Evolutionary conservation across 1,284 basidiomycete genomes (phyloP), one percentile per base, ranked within the genome.

Genomic region (Athelia sp.): DNA sequence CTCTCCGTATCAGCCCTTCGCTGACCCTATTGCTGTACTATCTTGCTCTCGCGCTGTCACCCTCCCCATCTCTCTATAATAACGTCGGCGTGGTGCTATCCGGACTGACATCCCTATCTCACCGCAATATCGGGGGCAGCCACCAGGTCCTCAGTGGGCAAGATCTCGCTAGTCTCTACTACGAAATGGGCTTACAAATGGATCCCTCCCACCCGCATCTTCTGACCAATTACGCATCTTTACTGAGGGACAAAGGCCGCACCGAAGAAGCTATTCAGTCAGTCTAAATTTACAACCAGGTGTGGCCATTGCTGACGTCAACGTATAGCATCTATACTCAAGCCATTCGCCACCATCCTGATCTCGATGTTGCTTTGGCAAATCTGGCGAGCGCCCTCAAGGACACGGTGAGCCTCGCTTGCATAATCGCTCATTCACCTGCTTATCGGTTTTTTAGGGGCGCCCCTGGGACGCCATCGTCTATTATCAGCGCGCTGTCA

Each of bases 361-460:
- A 75, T 55, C 78, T 78, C 50, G 81, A 81, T 48, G 75, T 83
- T 45, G 81, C 81, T 0, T 65, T 83, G 10, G 79, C 80, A 17
- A 82, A 84, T 52, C 67, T 82, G 54, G 81, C 74, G n/a, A 83
- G 81, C 58, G 77, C 78, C 0, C 63, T 83, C 58, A 77, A 77
- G 55, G 77, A 79, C 51, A 62, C 63, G 52, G 78, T 76, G 36
- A 69, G 51, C 29, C 52, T 34, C 21, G 22, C n/a, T 31, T 15
- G 17, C 36, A 23, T 15, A 26, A 24, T 15, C n/a, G 11, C 4
- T 23, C 44, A 9, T 24, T 0, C 38, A 57, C 26, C 32, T 42
- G 15, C n/a, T 10, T 38, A 57, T 34, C 32, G n/a, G 11, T 34
- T 34, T 34, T 44, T 22, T 26, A 79, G 72, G 76, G 76, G 15